A percentile compares a stretch with the other conserved stretches of the same genome.
phyloP scores from a whole-genome alignment of 345 rosid species.

The Hirschfeldia incana region DNA sequence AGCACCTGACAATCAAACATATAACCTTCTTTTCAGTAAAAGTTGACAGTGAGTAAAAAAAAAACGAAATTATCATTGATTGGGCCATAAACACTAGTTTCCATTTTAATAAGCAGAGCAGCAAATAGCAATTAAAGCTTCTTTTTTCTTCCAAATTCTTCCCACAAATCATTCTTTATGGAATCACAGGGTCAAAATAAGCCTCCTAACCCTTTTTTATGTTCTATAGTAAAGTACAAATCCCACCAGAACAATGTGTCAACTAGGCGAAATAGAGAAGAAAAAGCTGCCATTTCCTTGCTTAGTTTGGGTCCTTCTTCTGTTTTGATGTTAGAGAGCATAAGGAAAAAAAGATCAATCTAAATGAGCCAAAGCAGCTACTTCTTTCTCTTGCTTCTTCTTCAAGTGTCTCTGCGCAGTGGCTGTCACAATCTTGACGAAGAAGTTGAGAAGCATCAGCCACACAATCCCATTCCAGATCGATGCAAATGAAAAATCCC shows the following conservation, averaged over 20 bases:
- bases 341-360: slow-evolving; percentile 36
- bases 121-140: slow-evolving; percentile 21
- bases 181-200: slow-evolving; percentile 35
- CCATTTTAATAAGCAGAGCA: neutral
- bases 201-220: slow-evolving; percentile 11
- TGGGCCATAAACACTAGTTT: neutral
- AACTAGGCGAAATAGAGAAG: slow-evolving; percentile 15
- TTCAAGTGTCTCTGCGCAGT: slow-evolving; percentile 77
- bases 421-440: slow-evolving; percentile 70
- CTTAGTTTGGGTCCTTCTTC: neutral
- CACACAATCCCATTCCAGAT: slow-evolving; percentile 92
- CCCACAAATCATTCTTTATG: slow-evolving; percentile 15
- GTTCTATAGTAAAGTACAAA: slow-evolving; percentile 14
- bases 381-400: slow-evolving; percentile 70
- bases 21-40: too few species aligned
- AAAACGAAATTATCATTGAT: neutral
- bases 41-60: too few species aligned
- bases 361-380: slow-evolving; percentile 45
- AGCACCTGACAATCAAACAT: too few species aligned
- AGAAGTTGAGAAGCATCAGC: slow-evolving; percentile 95
- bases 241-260: slow-evolving; percentile 27
- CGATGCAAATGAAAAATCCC: slow-evolving; percentile 79
- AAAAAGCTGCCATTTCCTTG: neutral
- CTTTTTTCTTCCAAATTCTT: neutral
- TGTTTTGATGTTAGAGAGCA: slow-evolving; percentile 16